phyloP scores from a whole-genome alignment of 2,329 filamentous ascomycete species.

The Botrytis fragariae region DNA sequence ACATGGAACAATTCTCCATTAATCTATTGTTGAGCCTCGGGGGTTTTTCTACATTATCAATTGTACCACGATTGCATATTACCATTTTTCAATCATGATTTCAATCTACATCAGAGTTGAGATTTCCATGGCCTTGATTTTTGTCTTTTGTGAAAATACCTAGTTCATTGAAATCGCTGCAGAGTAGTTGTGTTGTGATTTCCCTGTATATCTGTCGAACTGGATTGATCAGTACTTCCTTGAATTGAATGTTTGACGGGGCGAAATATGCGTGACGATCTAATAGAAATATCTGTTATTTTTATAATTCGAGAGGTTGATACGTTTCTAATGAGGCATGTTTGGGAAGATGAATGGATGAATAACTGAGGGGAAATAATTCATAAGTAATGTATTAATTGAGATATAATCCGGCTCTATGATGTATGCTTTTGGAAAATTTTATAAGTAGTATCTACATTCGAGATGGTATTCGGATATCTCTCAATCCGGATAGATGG shows the following conservation, averaged over 20 bases:
- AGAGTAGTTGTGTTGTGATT: rapidly evolving
- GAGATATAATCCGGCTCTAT: no score
- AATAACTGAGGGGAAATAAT: no score
- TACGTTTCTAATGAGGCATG: neutral
- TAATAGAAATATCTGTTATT: neutral
- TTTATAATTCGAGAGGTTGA: neutral
- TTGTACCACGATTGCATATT: neutral
- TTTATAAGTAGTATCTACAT: no score
- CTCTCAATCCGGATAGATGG: no score
- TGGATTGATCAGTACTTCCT: neutral
- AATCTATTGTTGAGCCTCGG: neutral
- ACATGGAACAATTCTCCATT: neutral
- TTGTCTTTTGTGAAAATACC: neutral
- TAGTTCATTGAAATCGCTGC: neutral
- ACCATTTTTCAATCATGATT: neutral
- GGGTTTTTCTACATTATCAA: neutral
- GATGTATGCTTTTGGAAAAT: no score
- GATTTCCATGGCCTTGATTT: neutral
- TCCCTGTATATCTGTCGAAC: neutral
- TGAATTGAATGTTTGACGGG: neutral
- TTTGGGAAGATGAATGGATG: no score
- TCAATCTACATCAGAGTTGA: neutral
- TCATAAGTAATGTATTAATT: no score
- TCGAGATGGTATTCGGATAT: no score
- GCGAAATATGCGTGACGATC: neutral